Percentiles rank a stretch among this genome's conserved stretches.
phyloP scores from a whole-genome alignment of 371 early-diverging fungal species.

The Coelomomyces lativittatus region DNA sequence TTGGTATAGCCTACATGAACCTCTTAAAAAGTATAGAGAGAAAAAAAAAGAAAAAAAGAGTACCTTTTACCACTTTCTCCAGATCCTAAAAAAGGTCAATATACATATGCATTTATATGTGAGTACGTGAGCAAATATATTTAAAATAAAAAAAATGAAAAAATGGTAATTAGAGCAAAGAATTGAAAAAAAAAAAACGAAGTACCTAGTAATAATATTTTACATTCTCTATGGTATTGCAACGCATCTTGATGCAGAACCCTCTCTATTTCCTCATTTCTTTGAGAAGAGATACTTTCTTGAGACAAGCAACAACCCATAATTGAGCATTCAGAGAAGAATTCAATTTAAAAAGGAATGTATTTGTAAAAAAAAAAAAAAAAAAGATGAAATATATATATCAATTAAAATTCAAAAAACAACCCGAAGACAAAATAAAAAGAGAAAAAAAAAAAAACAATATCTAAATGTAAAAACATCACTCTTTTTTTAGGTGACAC shows the following conservation, averaged over 20 bases:
- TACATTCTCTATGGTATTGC: slow-evolving; percentile 42
- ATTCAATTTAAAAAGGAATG: no score
- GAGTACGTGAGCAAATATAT: neutral
- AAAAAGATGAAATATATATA: no score
- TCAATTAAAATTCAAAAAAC: no score
- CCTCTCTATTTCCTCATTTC: slow-evolving; percentile 25
- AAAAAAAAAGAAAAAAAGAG: neutral
- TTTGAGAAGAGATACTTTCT: neutral
- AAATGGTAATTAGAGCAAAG: neutral
- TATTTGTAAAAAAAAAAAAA: no score
- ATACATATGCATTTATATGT: neutral
- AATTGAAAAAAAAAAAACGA: neutral
- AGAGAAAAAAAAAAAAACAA: no score
- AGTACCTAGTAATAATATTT: slow-evolving; percentile 51
- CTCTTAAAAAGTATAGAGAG: neutral
- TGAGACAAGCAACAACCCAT: neutral
- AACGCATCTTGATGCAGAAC: slow-evolving; percentile 37
- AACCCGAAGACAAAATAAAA: no score
- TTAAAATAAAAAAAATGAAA: neutral
- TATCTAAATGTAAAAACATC: no score
- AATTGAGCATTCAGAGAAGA: no score
- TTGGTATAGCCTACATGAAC: neutral
- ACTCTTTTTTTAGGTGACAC: no score
- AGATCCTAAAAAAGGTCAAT: slow-evolving; percentile 1
- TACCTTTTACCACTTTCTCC: slow-evolving; percentile 4